Percentiles rank a stretch among this genome's conserved stretches.
phyloP scores from a whole-genome alignment of 169 alveolate genomes.

The Babesia gibsoni region DNA sequence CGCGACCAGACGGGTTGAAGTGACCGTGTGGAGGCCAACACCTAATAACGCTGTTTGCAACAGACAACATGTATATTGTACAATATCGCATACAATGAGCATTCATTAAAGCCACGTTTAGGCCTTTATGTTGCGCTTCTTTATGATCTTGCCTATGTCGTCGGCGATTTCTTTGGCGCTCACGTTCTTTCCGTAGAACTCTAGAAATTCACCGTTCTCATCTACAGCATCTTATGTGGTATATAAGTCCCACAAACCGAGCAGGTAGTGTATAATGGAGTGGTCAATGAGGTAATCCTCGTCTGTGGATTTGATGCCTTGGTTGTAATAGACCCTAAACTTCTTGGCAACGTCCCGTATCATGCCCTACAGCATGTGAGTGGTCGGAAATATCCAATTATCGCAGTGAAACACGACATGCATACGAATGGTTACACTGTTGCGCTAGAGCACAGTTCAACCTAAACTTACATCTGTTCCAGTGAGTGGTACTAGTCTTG shows the following conservation, averaged over 20 bases:
- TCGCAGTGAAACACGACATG: neutral
- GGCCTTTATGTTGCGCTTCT: constrained; percentile 16
- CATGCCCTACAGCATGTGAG: constrained; percentile 23
- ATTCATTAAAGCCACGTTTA: too few species aligned
- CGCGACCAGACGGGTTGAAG: constrained; percentile 70
- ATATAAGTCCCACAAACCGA: constrained; percentile 48
- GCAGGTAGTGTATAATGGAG: constrained; percentile 84
- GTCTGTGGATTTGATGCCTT: constrained; percentile 60
- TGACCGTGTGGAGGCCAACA: too few species aligned
- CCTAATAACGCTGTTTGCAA: too few species aligned
- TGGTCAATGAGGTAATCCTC: constrained; percentile 84
- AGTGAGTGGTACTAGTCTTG: constrained; percentile 69
- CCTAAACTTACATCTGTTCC: constrained; percentile 61
- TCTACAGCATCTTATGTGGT: constrained; percentile 13
- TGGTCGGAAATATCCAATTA: neutral
- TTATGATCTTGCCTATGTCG: constrained; percentile 42
- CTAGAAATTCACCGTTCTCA: constrained; percentile 82
- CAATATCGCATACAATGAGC: too few species aligned
- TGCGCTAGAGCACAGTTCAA: neutral
- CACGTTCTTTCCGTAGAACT: constrained; percentile 85
- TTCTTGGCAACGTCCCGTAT: constrained; percentile 67
- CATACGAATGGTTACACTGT: neutral
- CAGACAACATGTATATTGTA: too few species aligned
- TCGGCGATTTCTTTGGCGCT: constrained; percentile 78
- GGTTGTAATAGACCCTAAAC: constrained; percentile 74